Conservation (phyloP, 345 rosid species). For the Aethionema arabicum region DNA sequence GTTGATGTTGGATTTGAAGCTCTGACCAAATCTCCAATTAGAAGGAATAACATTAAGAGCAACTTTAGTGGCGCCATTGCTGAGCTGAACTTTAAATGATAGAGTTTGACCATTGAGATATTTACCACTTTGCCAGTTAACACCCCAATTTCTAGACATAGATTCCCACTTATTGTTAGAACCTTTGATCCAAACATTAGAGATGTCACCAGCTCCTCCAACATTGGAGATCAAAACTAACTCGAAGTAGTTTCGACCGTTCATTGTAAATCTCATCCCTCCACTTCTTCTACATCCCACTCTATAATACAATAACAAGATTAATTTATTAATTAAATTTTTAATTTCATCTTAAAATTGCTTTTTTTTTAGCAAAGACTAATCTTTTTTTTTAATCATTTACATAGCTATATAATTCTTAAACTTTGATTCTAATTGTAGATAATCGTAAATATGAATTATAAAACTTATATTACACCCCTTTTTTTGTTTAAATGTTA, state of each 20-base stretch:
- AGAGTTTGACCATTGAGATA: constrained; percentile 67
- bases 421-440: too few species aligned
- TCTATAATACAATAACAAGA: constrained; percentile 28
- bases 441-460: too few species aligned
- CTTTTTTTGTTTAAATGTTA: too few species aligned
- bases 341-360: too few species aligned
- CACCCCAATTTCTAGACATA: constrained; percentile 83
- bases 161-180: constrained; percentile 56
- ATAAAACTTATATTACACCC: too few species aligned
- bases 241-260: constrained; percentile 66
- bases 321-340: too few species aligned
- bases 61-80: constrained; percentile 46
- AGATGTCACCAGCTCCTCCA: constrained; percentile 64
- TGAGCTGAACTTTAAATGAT: constrained; percentile 60
- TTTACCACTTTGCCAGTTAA: constrained; percentile 60
- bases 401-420: too few species aligned
- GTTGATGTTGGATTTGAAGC: constrained; percentile 62
- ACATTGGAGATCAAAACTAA: constrained; percentile 70
- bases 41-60: constrained; percentile 58
- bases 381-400: too few species aligned
- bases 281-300: constrained; percentile 67
- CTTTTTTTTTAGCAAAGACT: too few species aligned
- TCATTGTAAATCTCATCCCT: constrained; percentile 71
- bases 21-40: constrained; percentile 70
- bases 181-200: constrained; percentile 60